These are phyloP conservation scores for Neurospora sp. DNA, from an alignment of 495 filamentous ascomycete genomes.

Conservation along the genomic window DNA sequence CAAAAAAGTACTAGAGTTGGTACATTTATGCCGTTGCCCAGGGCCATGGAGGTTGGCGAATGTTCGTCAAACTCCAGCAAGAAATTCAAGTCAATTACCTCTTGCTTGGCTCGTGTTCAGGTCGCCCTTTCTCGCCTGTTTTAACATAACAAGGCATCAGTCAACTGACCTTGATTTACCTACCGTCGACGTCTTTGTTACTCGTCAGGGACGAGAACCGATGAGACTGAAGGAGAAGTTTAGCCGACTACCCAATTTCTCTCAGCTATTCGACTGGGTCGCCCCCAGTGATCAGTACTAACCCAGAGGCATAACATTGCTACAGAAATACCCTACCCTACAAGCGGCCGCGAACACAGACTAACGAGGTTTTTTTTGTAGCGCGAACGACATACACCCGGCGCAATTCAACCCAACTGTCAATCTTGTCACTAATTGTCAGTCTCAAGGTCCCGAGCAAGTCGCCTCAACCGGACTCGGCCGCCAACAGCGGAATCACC, in stretches of 20 bases:
- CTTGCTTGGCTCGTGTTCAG: background rate
- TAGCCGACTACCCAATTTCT: background rate
- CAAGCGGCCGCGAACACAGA: background rate
- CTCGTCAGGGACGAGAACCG: no score
- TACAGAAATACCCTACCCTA: background rate
- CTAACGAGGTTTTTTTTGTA: background rate
- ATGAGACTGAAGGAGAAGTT: background rate
- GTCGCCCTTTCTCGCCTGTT: background rate
- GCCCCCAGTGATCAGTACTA: background rate
- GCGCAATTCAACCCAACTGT: background rate
- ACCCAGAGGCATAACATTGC: background rate
- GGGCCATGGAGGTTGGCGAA: background rate
- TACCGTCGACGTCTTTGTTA: background rate
- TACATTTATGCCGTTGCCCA: background rate
- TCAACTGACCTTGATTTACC: background rate
- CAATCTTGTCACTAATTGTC: background rate
- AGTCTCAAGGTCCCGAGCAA: background rate
- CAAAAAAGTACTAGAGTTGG: background rate
- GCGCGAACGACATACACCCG: background rate
- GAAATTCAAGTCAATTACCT: background rate
- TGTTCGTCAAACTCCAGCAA: background rate
- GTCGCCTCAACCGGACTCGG: background rate
- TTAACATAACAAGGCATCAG: background rate
- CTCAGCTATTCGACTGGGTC: background rate
- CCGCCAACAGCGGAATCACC: background rate